Conservation (phyloP, 1,284 basidiomycete genomes). For the Stygiomarasmius scandens region DNA sequence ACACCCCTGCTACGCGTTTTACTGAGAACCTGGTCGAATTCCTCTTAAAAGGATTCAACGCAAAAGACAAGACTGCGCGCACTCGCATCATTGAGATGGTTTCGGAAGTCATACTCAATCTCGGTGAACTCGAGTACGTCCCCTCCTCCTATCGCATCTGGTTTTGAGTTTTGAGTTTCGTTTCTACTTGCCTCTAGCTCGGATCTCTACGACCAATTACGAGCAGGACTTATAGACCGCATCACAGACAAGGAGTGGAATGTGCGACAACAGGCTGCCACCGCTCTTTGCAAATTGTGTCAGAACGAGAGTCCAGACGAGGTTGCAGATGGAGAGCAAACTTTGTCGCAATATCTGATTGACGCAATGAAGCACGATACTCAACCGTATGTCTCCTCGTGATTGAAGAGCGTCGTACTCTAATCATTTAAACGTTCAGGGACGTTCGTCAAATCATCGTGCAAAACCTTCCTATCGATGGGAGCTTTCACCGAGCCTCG, state of each 20-base stretch:
- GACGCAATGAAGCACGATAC: slow-evolving; percentile 78
- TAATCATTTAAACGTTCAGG: slow-evolving; percentile 39
- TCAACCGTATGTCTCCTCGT: slow-evolving; percentile 62
- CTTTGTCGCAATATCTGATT: slow-evolving; percentile 58
- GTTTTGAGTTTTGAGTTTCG: too few relatives aligned
- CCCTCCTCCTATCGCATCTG: neutral
- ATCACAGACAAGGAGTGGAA: slow-evolving; percentile 81
- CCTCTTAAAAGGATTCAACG: slow-evolving; percentile 74
- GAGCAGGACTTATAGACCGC: slow-evolving; percentile 73
- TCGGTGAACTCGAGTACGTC: slow-evolving; percentile 86
- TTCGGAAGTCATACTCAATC: slow-evolving; percentile 75
- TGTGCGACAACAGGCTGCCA: slow-evolving; percentile 83
- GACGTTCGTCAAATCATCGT: slow-evolving; percentile 88
- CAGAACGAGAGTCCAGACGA: slow-evolving; percentile 71
- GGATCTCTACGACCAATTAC: slow-evolving; percentile 73
- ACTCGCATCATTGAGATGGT: slow-evolving; percentile 80
- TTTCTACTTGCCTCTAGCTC: slow-evolving; percentile 76
- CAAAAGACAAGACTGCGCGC: slow-evolving; percentile 90
- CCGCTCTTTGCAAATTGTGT: slow-evolving; percentile 82
- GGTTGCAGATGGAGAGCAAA: slow-evolving; percentile 58
- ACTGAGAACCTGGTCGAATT: slow-evolving; percentile 77
- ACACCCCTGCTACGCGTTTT: slow-evolving; percentile 75
- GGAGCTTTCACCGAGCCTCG: slow-evolving; percentile 36
- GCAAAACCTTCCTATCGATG: slow-evolving; percentile 69
- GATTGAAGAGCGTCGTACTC: neutral